These are phyloP conservation scores for Seiridium cupressi DNA, from an alignment of 2,329 filamentous ascomycete species.

Conservation along the genomic window DNA sequence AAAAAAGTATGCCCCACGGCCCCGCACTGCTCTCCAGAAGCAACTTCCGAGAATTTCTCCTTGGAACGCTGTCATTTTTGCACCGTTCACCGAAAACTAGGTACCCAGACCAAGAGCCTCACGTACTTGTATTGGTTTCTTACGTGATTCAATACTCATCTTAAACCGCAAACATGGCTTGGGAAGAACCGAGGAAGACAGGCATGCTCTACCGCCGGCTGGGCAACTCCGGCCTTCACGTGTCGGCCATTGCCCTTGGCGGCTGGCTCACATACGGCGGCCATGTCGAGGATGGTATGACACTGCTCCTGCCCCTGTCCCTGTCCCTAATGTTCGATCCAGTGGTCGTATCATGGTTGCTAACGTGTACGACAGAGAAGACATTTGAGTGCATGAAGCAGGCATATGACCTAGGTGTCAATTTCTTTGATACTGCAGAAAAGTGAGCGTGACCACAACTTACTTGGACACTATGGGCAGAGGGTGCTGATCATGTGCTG, in stretches of 20 bases:
- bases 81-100: neutral
- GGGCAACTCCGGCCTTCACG: constrained; percentile 69
- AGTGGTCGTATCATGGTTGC: neutral
- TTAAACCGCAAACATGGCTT: constrained; percentile 8
- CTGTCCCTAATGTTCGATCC: no score
- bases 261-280: constrained; percentile 75
- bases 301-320: no score
- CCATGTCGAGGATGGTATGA: constrained; percentile 62
- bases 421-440: constrained; percentile 64
- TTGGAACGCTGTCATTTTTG: neutral
- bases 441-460: constrained; percentile 11
- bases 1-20: neutral
- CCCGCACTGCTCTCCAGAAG: neutral
- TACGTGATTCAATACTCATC: neutral
- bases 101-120: neutral
- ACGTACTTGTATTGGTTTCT: neutral
- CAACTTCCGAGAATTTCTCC: constrained; percentile 10
- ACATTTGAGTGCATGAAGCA: constrained; percentile 61
- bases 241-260: constrained; percentile 70
- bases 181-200: constrained; percentile 13
- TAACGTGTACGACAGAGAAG: constrained; percentile 40
- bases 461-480: no score
- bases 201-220: constrained; percentile 58
- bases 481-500: neutral
- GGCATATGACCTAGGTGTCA: constrained; percentile 58